Base-by-base conservation (phyloP, 2,329 filamentous ascomycete genomes). In the Cordyceps javanica region DNA sequence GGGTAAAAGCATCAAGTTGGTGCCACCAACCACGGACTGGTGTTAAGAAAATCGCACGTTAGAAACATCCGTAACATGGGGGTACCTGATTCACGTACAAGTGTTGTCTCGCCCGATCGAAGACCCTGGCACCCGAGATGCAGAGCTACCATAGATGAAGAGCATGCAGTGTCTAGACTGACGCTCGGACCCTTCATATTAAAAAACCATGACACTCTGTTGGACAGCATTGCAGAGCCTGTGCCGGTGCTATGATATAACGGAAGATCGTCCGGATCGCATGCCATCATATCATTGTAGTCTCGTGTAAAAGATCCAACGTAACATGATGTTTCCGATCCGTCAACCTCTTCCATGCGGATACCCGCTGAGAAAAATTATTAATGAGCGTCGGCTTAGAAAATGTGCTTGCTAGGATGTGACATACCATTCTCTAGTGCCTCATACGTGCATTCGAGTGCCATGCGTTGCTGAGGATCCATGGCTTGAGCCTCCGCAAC, bases 161-260 rank as follows among this genome's bases (percentile, higher is more conserved):
- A 68, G 57, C 70, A 72, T 2, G 66, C 70, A 1, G 70, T 70
- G 50, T 71, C 63, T 9, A 70, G 61, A 3, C 68, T 67, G 42
- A 71, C 61, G 28, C 65, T 70, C 1, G 69, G 68, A 9, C 70
- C 70, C 8, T 62, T 63, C 30, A 70, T 61, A 49, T 72, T 67
- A 57, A 69, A 73, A 45, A 67, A 67, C 50, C 70, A 69, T 5
- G 67, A 69, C 13, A 72, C 60, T 3, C 69, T 61, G 57, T 56
- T 58, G 5, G 50, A 59, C 8, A 64, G 49, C 19, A 66, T 55
- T 9, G 52, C 52, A n/a, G 64, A 60, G 39, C 64, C 64, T 19
- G 53, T 64, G 60, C 70, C 68, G 3, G 66, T 70, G 38, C 67
- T 63, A 36, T 67, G 65, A 61, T 74, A 70, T 63, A 67, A 65